phyloP scores from a whole-genome alignment of 106 monocot species.

The Phalaenopsis aphrodite region DNA sequence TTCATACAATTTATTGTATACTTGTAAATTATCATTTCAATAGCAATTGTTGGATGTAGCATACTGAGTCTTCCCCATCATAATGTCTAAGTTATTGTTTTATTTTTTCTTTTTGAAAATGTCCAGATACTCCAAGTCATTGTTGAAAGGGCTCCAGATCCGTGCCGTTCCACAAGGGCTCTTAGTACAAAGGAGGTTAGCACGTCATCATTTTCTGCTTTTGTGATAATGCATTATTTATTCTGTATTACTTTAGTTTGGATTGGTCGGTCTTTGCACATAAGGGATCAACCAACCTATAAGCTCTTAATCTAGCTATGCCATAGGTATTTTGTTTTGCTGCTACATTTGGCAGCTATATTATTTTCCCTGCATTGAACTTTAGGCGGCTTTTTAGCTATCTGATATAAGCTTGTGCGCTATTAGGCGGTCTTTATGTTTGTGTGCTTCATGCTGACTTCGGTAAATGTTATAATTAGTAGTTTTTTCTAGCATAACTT shows the following conservation, averaged over 20 bases:
- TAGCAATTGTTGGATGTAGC: not conserved
- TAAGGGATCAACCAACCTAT: not conserved
- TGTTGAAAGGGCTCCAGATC: slow-evolving; percentile 36
- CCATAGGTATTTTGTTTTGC: not conserved
- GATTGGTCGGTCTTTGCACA: not conserved
- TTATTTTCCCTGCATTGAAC: not conserved
- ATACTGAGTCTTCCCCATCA: not conserved
- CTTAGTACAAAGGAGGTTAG: slow-evolving; percentile 92
- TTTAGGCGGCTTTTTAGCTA: not conserved
- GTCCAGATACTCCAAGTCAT: slow-evolving; percentile 82
- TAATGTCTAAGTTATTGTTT: not conserved
- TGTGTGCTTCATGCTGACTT: no score
- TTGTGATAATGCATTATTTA: not conserved
- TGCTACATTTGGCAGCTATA: not conserved
- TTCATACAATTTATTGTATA: not conserved
- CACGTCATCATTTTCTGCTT: not conserved
- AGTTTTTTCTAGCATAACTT: no score
- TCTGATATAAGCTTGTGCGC: no score
- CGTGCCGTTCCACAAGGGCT: slow-evolving; percentile 32
- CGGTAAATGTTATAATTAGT: no score
- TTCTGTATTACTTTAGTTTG: not conserved
- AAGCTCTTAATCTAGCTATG: not conserved
- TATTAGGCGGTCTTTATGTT: no score
- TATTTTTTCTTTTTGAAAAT: slow-evolving; percentile 6
- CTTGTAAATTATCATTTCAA: not conserved